Evolutionary conservation across 129 eudicot species (phyloP).

Genomic region (Rutidosis leptorrhynchoides): DNA sequence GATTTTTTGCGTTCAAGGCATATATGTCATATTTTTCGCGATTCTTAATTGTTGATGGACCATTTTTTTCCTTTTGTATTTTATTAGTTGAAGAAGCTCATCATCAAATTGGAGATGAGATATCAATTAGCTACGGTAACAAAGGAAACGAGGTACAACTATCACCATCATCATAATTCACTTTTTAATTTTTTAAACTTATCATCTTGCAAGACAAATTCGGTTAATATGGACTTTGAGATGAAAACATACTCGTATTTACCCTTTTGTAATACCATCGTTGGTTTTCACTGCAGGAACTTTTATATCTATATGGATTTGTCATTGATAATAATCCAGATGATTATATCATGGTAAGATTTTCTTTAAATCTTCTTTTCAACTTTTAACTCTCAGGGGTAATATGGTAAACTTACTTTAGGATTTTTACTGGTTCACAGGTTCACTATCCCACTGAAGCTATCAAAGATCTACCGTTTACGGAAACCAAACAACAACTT

Average conservation of each 20-base stretch:
- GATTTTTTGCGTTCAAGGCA: slow-evolving; percentile 8
- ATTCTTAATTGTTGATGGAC: background rate
- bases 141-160: slow-evolving; percentile 93
- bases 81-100: slow-evolving; percentile 50
- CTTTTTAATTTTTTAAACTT: background rate
- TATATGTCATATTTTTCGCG: background rate
- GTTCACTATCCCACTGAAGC: slow-evolving; percentile 89
- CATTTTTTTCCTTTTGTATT: slow-evolving; percentile 10
- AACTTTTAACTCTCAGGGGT: slow-evolving; percentile 6
- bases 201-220: background rate
- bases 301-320: slow-evolving; percentile 90
- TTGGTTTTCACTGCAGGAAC: slow-evolving; percentile 64
- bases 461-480: slow-evolving; percentile 56
- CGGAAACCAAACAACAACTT: slow-evolving; percentile 76
- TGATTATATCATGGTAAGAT: slow-evolving; percentile 90
- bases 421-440: slow-evolving; percentile 37
- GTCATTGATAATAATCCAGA: slow-evolving; percentile 75
- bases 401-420: slow-evolving; percentile 18
- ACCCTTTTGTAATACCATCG: background rate
- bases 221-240: background rate
- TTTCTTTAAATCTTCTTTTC: background rate
- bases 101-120: slow-evolving; percentile 57
- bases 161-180: slow-evolving; percentile 10
- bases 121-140: slow-evolving; percentile 89
- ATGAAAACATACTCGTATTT: slow-evolving; percentile 1